Evolutionary conservation across 495 filamentous ascomycete genomes (phyloP).

Genomic region (Neurospora sp.): DNA sequence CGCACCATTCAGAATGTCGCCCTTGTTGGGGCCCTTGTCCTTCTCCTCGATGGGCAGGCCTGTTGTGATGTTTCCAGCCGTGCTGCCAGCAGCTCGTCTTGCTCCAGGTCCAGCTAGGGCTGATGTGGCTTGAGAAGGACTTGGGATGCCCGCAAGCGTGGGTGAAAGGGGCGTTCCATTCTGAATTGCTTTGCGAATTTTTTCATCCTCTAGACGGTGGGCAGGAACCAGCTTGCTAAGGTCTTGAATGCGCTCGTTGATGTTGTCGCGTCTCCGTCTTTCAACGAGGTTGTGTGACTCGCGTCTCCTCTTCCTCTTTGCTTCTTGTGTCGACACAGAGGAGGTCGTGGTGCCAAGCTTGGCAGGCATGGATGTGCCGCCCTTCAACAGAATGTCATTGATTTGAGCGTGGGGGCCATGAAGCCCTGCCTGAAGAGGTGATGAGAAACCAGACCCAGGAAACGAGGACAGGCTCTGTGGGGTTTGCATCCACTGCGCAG

Average conservation of each 20-base stretch:
- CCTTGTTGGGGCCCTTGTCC: constrained; percentile 97
- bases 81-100: constrained; percentile 56
- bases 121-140: constrained; percentile 72
- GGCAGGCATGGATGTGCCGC: constrained; percentile 45
- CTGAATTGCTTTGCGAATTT: constrained; percentile 84
- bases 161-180: constrained; percentile 84
- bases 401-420: constrained; percentile 32
- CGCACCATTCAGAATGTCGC: constrained; percentile 93
- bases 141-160: constrained; percentile 50
- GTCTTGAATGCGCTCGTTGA: constrained; percentile 97
- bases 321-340: constrained; percentile 67
- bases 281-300: constrained; percentile 97
- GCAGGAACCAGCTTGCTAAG: constrained; percentile 84
- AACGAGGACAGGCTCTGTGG: constrained; percentile 71
- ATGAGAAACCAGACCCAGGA: constrained; percentile 71
- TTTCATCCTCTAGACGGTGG: constrained; percentile 93
- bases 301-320: constrained; percentile 77
- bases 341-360: constrained; percentile 37
- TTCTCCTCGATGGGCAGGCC: constrained; percentile 91
- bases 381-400: constrained; percentile 42
- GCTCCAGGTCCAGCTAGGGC: constrained; percentile 77
- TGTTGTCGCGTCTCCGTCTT: constrained; percentile 88
- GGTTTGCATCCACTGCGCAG: constrained; percentile 67
- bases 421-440: constrained; percentile 44
- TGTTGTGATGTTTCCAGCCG: constrained; percentile 77